phyloP scores from a whole-genome alignment of 208 protist species.

The Novymonas esmeraldas region DNA sequence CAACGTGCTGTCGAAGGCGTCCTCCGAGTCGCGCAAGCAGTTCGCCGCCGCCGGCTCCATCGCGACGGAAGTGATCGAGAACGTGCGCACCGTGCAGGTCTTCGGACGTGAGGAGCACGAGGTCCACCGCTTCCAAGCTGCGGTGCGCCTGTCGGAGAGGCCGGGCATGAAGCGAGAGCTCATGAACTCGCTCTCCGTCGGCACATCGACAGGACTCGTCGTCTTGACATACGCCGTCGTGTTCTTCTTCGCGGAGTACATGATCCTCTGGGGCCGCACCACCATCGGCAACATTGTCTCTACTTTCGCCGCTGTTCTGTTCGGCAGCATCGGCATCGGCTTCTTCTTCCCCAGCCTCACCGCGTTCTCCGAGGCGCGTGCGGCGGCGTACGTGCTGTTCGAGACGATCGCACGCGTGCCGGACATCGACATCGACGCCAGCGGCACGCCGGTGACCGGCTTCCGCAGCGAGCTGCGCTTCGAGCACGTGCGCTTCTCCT shows the following conservation, averaged over 20 bases:
- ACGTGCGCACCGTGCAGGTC: slow-evolving; percentile 80
- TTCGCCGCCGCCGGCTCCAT: slow-evolving; percentile 85
- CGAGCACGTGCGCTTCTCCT: slow-evolving; percentile 71
- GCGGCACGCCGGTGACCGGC: slow-evolving; percentile 33
- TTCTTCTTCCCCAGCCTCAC: slow-evolving; percentile 55
- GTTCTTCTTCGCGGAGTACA: slow-evolving; percentile 78
- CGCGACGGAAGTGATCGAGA: slow-evolving; percentile 85
- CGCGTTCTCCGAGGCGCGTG: slow-evolving; percentile 76
- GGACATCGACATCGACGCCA: slow-evolving; percentile 61
- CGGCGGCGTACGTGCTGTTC: slow-evolving; percentile 81
- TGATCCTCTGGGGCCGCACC: slow-evolving; percentile 62
- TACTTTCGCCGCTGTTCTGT: slow-evolving; percentile 66
- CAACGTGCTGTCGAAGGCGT: slow-evolving; percentile 52
- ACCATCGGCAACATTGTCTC: slow-evolving; percentile 55
- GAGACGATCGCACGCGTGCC: slow-evolving; percentile 75
- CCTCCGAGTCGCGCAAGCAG: slow-evolving; percentile 60
- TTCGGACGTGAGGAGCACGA: slow-evolving; percentile 71
- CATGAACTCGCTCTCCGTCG: slow-evolving; percentile 41
- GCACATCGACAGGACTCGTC: slow-evolving; percentile 46
- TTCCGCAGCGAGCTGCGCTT: slow-evolving; percentile 61
- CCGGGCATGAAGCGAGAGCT: slow-evolving; percentile 70
- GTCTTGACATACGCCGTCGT: slow-evolving; percentile 61
- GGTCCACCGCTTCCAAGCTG: slow-evolving; percentile 56
- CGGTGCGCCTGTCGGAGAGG: slow-evolving; percentile 43
- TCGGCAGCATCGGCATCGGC: slow-evolving; percentile 68